These are phyloP conservation scores for Neurospora discreta DNA, from an alignment of 495 filamentous ascomycete species.

Conservation along the genomic window DNA sequence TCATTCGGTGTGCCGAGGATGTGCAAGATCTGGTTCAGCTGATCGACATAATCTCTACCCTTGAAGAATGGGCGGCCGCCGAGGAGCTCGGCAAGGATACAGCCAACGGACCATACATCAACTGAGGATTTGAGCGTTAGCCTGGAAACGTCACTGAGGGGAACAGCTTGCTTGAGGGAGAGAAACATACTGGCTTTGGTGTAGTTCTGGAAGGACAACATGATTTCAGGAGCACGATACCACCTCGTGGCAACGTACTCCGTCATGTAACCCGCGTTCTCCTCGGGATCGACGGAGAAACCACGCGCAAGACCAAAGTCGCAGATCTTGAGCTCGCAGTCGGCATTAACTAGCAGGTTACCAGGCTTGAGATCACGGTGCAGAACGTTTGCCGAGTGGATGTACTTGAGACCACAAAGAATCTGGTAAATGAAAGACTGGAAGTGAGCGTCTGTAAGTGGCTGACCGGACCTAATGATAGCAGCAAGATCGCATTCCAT, in stretches of 20 bases:
- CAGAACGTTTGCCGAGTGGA: slow-evolving; percentile 95
- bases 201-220: slow-evolving; percentile 99
- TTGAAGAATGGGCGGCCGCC: slow-evolving; percentile 98
- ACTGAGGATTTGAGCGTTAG: slow-evolving; percentile 38
- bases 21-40: slow-evolving; percentile 97
- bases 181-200: slow-evolving; percentile 94
- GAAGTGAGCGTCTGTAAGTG: slow-evolving; percentile 91
- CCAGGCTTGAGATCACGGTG: slow-evolving; percentile 96
- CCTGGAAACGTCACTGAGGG: background rate
- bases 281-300: slow-evolving; percentile 92
- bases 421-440: slow-evolving; percentile 95
- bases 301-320: slow-evolving; percentile 95
- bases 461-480: slow-evolving; percentile 93
- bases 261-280: slow-evolving; percentile 99
- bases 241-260: slow-evolving; percentile 98
- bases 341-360: slow-evolving; percentile 93
- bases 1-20: slow-evolving; percentile 95
- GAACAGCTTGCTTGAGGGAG: background rate
- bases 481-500: slow-evolving; percentile 99
- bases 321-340: slow-evolving; percentile 98
- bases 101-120: slow-evolving; percentile 98
- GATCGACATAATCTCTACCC: slow-evolving; percentile 96
- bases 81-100: slow-evolving; percentile 91
- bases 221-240: slow-evolving; percentile 98
- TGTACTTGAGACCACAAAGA: slow-evolving; percentile 93